Evolutionary conservation across 2,329 filamentous ascomycete genomes (phyloP), one percentile per base, ranked within the genome.

Genomic region (Penicillium sp.): DNA sequence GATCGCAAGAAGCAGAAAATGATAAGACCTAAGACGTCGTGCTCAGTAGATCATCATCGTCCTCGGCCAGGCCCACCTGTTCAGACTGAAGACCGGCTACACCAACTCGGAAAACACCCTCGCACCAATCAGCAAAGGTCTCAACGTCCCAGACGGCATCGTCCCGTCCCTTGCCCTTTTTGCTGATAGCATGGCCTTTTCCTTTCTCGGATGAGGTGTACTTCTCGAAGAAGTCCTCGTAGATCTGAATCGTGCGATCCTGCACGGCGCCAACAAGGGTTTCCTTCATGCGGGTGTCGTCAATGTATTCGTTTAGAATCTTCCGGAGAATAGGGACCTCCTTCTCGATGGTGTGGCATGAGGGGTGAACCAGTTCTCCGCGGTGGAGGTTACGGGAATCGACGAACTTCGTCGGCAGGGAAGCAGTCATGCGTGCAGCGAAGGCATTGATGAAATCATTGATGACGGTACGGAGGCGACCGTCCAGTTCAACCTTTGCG

Each of bases 401-500:
- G 38, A 69, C 64, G 45, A 72, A 69, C 58, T 63, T 73, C 54
- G 52, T 66, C 50, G 62, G 81, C 54, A 69, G 72, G 45, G 63
- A 74, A 13, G 75, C 75, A 0, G 80, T 82, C 75, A 88, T 86
- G 39, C 79, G 75, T 0, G 67, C 67, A 1, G 83, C 79, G 56
- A 82, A 84, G 25, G 74, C 73, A 43, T 75, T 77, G n/a, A 84
- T 85, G 57, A 88, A 85, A 53, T 86, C 82, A 51, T 83, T 85
- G 65, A 88, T 87, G 1, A 83, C 81, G 5, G 78, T 80, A 36
- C 85, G 72, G 7, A 88, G 74, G 7, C 81, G 75, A 0, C 81
- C 82, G 58, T 88, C 85, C 0, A 88, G 76, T 66, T 88, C 84
- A 10, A 82, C 83, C 70, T 87, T 87, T 18, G 85, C 85, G 63